These are phyloP conservation scores for Aphanoascus verrucosus DNA, from an alignment of 2,329 filamentous ascomycete species.

Conservation along the genomic window DNA sequence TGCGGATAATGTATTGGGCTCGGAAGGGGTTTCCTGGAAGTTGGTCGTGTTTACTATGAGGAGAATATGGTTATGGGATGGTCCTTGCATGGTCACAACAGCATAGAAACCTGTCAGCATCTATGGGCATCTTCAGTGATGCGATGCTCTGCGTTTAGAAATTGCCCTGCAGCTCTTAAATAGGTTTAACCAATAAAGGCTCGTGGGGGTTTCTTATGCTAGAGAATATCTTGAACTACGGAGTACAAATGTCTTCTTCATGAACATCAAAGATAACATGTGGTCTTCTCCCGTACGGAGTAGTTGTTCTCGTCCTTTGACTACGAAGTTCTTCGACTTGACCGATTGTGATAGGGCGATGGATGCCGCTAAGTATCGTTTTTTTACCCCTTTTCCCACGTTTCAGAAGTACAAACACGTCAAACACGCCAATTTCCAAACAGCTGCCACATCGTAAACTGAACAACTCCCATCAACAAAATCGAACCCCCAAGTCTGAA, in stretches of 20 bases:
- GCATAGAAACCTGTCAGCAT: background rate
- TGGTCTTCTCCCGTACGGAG: no score
- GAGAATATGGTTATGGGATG: background rate
- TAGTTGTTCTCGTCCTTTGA: no score
- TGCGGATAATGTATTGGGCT: constrained; percentile 4
- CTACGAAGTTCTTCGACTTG: background rate
- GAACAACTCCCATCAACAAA: background rate
- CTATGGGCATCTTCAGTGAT: background rate
- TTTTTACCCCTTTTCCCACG: background rate
- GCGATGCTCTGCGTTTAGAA: no score
- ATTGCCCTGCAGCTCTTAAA: background rate
- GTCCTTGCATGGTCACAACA: background rate
- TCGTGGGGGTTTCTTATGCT: no score
- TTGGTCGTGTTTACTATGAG: background rate
- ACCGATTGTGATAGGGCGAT: background rate
- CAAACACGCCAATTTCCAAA: constrained; percentile 12
- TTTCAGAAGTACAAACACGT: constrained; percentile 10
- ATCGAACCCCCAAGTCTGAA: background rate
- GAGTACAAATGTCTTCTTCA: no score
- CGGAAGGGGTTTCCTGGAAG: background rate
- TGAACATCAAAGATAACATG: no score
- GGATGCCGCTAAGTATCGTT: background rate
- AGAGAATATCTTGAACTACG: no score
- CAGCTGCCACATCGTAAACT: constrained; percentile 9
- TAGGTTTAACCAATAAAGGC: background rate